Evolutionary conservation across 805 yeast genomes (phyloP).

Genomic region (Barnettozyma vustinii): DNA sequence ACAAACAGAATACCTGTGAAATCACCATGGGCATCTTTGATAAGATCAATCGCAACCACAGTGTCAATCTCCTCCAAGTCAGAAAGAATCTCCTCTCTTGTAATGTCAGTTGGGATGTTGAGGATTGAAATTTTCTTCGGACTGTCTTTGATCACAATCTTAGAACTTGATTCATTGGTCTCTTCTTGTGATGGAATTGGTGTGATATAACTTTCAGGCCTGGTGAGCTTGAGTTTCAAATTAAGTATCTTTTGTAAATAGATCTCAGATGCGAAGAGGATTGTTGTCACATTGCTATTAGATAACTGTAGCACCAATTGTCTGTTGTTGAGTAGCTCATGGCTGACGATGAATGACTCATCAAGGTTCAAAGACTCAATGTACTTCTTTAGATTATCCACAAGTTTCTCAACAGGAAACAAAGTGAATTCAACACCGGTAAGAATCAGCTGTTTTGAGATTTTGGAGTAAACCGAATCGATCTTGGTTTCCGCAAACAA

Average conservation of each 20-base stretch:
- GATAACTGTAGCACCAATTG: slow-evolving; percentile 46
- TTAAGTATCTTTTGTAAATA: slow-evolving; percentile 29
- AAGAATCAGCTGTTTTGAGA: slow-evolving; percentile 25
- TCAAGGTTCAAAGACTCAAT: slow-evolving; percentile 40
- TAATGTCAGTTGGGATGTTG: slow-evolving; percentile 37
- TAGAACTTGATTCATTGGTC: slow-evolving; percentile 17
- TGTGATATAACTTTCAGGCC: slow-evolving; percentile 44
- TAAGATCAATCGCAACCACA: slow-evolving; percentile 36
- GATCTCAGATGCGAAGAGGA: slow-evolving; percentile 40
- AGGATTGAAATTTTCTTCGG: slow-evolving; percentile 41
- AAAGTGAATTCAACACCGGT: slow-evolving; percentile 27
- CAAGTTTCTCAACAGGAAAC: slow-evolving; percentile 32
- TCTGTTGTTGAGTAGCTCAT: slow-evolving; percentile 29
- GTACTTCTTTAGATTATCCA: slow-evolving; percentile 40
- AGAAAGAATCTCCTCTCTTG: slow-evolving; percentile 39
- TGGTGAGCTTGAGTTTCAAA: slow-evolving; percentile 27
- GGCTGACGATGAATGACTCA: slow-evolving; percentile 33
- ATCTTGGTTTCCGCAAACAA: slow-evolving; percentile 29
- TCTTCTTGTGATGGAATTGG: slow-evolving; percentile 24
- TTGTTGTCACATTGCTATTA: slow-evolving; percentile 49
- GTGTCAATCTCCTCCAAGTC: slow-evolving; percentile 36
- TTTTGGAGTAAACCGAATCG: slow-evolving; percentile 24
- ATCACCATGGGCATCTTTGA: slow-evolving; percentile 43
- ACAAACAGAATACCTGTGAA: slow-evolving; percentile 56
- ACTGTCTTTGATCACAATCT: slow-evolving; percentile 29